A percentile compares a stretch with the other conserved stretches of the same genome.
Conservation (phyloP, 1,284 basidiomycete species). For the Naganishia albida region DNA sequence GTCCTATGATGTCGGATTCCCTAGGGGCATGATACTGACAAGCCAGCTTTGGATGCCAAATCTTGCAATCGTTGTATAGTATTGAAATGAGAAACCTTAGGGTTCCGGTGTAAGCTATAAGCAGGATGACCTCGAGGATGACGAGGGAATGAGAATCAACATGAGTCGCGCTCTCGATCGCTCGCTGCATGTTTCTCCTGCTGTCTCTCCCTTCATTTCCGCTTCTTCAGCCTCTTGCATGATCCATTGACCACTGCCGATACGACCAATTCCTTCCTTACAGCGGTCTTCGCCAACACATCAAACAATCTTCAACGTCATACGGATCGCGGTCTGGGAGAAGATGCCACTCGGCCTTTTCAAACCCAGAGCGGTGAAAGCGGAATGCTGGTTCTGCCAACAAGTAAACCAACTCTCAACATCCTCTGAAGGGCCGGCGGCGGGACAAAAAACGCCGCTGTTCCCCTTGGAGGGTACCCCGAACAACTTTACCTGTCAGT, state of each 20-base stretch:
- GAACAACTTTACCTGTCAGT: constrained; percentile 17
- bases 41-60: too few relatives aligned
- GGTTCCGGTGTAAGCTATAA: neutral
- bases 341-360: constrained; percentile 5
- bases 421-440: neutral
- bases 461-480: constrained; percentile 19
- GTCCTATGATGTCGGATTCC: neutral
- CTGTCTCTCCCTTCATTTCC: neutral
- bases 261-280: too few relatives aligned
- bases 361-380: neutral
- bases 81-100: neutral
- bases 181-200: neutral
- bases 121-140: neutral
- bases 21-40: neutral
- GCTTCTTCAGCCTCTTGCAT: too few relatives aligned
- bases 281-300: too few relatives aligned
- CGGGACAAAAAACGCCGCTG: neutral
- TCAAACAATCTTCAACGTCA: too few relatives aligned
- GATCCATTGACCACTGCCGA: too few relatives aligned
- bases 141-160: neutral
- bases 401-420: constrained; percentile 6
- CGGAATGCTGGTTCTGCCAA: constrained; percentile 25
- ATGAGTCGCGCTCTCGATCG: neutral
- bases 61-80: neutral
- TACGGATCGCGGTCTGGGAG: too few relatives aligned